Percentiles rank a stretch among this genome's conserved stretches.
Evolutionary conservation across 345 rosid genomes (phyloP).

Genomic region (Citrus trifoliata): DNA sequence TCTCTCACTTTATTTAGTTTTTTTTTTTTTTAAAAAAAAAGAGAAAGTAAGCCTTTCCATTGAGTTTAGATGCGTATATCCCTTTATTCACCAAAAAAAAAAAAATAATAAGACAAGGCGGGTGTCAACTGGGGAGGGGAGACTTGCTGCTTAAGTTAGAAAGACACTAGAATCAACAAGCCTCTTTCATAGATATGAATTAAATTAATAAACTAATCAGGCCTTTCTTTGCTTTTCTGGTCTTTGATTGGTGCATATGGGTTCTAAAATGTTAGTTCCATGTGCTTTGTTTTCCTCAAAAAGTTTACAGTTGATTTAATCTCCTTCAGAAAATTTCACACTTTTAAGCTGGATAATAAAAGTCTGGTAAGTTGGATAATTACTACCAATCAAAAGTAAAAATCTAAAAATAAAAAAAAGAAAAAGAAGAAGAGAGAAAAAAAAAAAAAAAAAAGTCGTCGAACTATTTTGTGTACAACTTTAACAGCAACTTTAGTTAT

Average conservation of each 20-base stretch:
- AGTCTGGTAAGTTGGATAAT: not conserved
- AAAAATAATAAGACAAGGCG: not conserved
- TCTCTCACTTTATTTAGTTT: not conserved
- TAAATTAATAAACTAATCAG: not conserved
- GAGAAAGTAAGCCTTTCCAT: no score
- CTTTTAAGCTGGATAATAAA: constrained; percentile 7
- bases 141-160: constrained; percentile 27
- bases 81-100: no score
- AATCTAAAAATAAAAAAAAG: no score
- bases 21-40: no score
- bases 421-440: not conserved
- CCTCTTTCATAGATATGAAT: no score
- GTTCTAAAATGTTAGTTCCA: constrained; percentile 1
- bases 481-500: not conserved
- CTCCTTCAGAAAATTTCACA: not conserved
- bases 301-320: not conserved
- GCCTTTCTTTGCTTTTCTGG: constrained; percentile 5
- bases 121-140: constrained; percentile 21
- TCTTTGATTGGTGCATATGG: constrained; percentile 23
- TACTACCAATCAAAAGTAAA: not conserved
- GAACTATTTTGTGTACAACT: not conserved
- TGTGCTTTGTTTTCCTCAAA: constrained; percentile 1
- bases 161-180: not conserved
- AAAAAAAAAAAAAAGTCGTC: not conserved
- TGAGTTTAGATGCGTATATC: no score